These are phyloP conservation scores for Ensete ventricosum DNA, from an alignment of 176 grass and related monocot species.

Conservation along the genomic window DNA sequence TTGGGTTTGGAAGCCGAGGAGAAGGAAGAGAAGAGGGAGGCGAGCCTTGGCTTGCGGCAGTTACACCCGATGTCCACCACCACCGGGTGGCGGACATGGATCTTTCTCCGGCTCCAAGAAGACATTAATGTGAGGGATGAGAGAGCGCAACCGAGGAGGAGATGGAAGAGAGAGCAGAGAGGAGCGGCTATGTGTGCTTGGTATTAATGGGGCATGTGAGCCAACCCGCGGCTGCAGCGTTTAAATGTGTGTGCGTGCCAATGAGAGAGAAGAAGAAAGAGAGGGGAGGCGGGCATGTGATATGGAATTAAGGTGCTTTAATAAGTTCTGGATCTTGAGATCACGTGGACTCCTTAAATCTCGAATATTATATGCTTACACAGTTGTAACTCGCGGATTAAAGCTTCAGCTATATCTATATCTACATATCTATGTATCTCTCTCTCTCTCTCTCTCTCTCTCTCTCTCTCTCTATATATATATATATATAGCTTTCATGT, in stretches of 20 bases:
- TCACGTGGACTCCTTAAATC: background rate
- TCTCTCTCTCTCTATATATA: too few relatives aligned
- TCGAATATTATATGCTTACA: background rate
- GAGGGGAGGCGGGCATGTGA: background rate
- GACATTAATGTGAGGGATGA: background rate
- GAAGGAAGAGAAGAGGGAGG: conserved; percentile 12
- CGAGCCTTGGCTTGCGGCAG: conserved; percentile 1
- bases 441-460: too few relatives aligned
- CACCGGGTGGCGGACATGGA: conserved; percentile 2
- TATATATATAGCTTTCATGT: too few relatives aligned
- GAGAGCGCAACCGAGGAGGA: background rate
- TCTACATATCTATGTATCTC: too few relatives aligned
- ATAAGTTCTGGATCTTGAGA: background rate
- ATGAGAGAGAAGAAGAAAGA: background rate
- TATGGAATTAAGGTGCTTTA: background rate
- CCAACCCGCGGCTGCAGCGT: too few relatives aligned
- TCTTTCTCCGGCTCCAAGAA: background rate
- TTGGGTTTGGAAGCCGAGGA: background rate
- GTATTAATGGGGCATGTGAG: background rate
- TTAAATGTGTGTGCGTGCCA: too few relatives aligned
- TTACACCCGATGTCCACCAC: conserved; percentile 21
- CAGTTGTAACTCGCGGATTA: too few relatives aligned
- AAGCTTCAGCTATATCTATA: too few relatives aligned
- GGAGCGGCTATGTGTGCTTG: background rate
- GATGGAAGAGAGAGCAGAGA: background rate